Evolutionary conservation across 352 stramenopile genomes (phyloP).

Genomic region (Phytophthora litchii): DNA sequence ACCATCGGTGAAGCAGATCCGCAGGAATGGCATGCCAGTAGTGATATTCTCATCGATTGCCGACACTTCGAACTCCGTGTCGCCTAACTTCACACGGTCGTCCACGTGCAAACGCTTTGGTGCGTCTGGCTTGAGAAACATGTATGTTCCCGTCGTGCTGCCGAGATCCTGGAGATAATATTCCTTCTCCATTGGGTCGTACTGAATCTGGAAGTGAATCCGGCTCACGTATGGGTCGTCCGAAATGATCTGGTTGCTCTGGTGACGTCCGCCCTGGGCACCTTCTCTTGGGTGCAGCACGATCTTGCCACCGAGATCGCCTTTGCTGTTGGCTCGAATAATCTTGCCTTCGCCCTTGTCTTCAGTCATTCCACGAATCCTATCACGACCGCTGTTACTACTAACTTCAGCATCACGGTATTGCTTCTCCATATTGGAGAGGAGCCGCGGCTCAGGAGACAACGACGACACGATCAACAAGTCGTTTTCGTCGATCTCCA

Average conservation of each 20-base stretch:
- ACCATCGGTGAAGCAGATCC: constrained; percentile 79
- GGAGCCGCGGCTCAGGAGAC: constrained; percentile 51
- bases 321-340: constrained; percentile 18
- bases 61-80: constrained; percentile 84
- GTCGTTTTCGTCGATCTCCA: constrained; percentile 75
- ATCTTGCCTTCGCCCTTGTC: constrained; percentile 37
- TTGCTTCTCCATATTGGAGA: constrained; percentile 17
- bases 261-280: constrained; percentile 68
- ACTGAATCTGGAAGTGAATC: constrained; percentile 82
- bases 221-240: constrained; percentile 86
- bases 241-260: constrained; percentile 87
- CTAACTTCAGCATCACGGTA: constrained; percentile 1
- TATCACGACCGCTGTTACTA: not conserved
- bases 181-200: constrained; percentile 82
- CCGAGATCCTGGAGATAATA: constrained; percentile 85
- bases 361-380: constrained; percentile 23
- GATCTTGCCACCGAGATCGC: constrained; percentile 49
- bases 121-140: constrained; percentile 76
- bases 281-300: constrained; percentile 68
- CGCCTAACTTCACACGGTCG: constrained; percentile 77
- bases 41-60: constrained; percentile 71
- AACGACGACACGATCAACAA: constrained; percentile 77
- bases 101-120: constrained; percentile 73
- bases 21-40: constrained; percentile 75
- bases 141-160: constrained; percentile 80